phyloP scores from a whole-genome alignment of 805 yeast species.

The Candida vartiovaarae region DNA sequence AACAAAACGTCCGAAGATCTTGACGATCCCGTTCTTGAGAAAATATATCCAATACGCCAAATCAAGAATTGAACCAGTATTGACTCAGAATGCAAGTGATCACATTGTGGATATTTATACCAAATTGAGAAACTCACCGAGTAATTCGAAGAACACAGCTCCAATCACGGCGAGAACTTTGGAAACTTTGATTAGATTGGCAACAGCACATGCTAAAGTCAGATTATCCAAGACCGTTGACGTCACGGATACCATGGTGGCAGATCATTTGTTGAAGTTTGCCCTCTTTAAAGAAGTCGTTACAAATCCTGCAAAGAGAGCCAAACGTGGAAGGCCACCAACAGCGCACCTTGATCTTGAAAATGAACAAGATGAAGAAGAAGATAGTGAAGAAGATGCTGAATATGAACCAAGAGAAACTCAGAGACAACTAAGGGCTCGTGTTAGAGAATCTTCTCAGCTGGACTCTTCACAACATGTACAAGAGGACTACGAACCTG shows the following conservation, averaged over 20 bases:
- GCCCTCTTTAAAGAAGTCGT: slow-evolving; percentile 77
- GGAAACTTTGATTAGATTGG: slow-evolving; percentile 88
- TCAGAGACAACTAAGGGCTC: background rate
- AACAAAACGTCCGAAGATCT: slow-evolving; percentile 34
- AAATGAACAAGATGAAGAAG: background rate
- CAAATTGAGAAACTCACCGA: slow-evolving; percentile 68
- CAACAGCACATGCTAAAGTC: slow-evolving; percentile 97
- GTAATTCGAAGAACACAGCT: slow-evolving; percentile 67
- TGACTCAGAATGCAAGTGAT: slow-evolving; percentile 71
- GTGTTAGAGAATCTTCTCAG: background rate
- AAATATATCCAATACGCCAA: slow-evolving; percentile 94
- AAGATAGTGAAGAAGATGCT: background rate
- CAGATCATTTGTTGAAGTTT: slow-evolving; percentile 76
- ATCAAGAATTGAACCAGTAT: slow-evolving; percentile 73
- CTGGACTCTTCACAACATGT: slow-evolving; percentile 9
- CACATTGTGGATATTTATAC: slow-evolving; percentile 77
- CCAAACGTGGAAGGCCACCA: background rate
- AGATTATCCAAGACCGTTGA: slow-evolving; percentile 73
- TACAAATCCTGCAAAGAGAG: slow-evolving; percentile 11
- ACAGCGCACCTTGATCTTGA: background rate
- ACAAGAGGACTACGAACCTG: background rate
- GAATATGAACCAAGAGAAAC: background rate
- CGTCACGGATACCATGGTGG: slow-evolving; percentile 73
- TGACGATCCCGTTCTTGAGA: slow-evolving; percentile 79
- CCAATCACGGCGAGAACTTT: slow-evolving; percentile 98